phyloP scores from a whole-genome alignment of 495 filamentous ascomycete species.

The Neurospora pannonica region DNA sequence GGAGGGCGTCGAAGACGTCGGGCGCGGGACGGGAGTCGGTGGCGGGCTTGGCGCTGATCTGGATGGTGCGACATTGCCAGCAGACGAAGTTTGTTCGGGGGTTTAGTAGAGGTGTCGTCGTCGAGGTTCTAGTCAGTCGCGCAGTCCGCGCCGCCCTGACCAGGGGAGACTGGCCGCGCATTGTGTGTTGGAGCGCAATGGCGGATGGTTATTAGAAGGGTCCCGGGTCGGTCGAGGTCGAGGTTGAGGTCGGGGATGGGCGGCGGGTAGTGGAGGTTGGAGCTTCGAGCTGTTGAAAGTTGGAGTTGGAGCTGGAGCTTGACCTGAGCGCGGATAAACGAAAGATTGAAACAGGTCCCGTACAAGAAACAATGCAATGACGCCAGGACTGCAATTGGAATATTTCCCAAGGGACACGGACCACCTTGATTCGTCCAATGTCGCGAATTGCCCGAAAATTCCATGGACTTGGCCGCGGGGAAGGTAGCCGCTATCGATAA shows the following conservation, averaged over 20 bases:
- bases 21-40: conserved; percentile 36
- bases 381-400: background rate
- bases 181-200: too few relatives aligned
- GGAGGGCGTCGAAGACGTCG: conserved; percentile 37
- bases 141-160: conserved; percentile 11
- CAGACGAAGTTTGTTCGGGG: conserved; percentile 21
- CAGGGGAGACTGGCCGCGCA: conserved; percentile 22
- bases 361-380: background rate
- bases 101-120: background rate
- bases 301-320: background rate
- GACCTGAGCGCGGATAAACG: background rate
- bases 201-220: too few relatives aligned
- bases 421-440: background rate
- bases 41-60: conserved; percentile 44
- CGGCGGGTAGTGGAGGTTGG: background rate
- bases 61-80: conserved; percentile 41
- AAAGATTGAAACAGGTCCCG: background rate
- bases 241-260: background rate
- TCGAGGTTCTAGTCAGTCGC: background rate
- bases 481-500: background rate
- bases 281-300: background rate
- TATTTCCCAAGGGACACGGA: background rate
- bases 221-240: background rate
- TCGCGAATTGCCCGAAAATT: background rate
- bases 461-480: background rate